Conservation (phyloP, 2,329 filamentous ascomycete genomes). For the Dothideomycetes sp. region DNA sequence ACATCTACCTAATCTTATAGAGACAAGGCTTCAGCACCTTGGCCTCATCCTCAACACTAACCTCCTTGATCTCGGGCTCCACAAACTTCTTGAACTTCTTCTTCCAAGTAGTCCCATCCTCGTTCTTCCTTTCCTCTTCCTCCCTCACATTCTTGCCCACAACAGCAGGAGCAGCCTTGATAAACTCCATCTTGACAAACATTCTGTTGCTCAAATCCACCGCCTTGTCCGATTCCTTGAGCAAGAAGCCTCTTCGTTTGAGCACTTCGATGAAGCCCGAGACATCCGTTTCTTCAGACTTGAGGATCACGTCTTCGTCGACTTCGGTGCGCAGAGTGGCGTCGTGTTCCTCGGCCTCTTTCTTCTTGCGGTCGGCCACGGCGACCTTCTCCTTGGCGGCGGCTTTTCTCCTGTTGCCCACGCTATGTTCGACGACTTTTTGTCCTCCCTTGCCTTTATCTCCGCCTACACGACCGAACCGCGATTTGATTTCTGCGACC, state of each 20-base stretch:
- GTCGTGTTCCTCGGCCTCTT: slow-evolving; percentile 43
- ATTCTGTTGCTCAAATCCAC: slow-evolving; percentile 88
- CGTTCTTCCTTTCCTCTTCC: slow-evolving; percentile 26
- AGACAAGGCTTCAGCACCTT: slow-evolving; percentile 89
- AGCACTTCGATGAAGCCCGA: slow-evolving; percentile 79
- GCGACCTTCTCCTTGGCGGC: slow-evolving; percentile 28
- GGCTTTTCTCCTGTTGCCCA: slow-evolving; percentile 53
- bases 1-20: slow-evolving; percentile 72
- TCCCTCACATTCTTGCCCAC: slow-evolving; percentile 62
- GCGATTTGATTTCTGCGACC: slow-evolving; percentile 93
- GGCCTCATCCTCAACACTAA: slow-evolving; percentile 50
- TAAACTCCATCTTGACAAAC: slow-evolving; percentile 96
- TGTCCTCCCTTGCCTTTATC: slow-evolving; percentile 30
- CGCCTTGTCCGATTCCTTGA: slow-evolving; percentile 55
- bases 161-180: slow-evolving; percentile 67
- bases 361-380: slow-evolving; percentile 35
- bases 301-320: slow-evolving; percentile 54
- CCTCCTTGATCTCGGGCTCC: slow-evolving; percentile 47
- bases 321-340: slow-evolving; percentile 54
- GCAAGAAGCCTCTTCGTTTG: slow-evolving; percentile 70
- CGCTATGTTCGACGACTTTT: slow-evolving; percentile 55
- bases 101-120: slow-evolving; percentile 30
- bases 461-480: slow-evolving; percentile 59
- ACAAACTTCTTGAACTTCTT: slow-evolving; percentile 48
- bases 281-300: slow-evolving; percentile 71